These are phyloP conservation scores for Barnettozyma sp. DNA, from an alignment of 805 yeast genomes.

Conservation along the genomic window DNA sequence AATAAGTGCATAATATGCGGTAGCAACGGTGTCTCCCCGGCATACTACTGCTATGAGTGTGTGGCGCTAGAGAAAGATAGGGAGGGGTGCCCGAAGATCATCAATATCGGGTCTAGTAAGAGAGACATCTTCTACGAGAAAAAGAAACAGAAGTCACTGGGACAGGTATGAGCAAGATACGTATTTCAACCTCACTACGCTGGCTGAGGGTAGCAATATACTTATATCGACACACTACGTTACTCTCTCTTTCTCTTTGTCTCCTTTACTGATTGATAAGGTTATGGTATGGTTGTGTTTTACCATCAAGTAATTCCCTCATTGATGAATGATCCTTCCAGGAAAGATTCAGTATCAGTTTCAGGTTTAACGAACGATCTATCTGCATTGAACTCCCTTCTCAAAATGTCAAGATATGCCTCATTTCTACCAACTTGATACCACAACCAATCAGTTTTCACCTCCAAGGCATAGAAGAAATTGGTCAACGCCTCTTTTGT, in stretches of 20 bases:
- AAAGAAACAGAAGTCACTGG: constrained; percentile 29
- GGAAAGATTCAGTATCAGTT: constrained; percentile 16
- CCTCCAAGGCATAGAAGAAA: constrained; percentile 41
- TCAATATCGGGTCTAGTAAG: constrained; percentile 73
- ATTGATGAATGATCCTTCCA: constrained; percentile 23
- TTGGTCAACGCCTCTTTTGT: constrained; percentile 43
- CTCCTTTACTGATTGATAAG: too few relatives aligned
- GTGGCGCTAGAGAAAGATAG: constrained; percentile 70
- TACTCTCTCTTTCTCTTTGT: too few relatives aligned
- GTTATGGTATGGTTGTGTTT: constrained; percentile 4
- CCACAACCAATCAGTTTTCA: constrained; percentile 51
- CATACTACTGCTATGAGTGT: constrained; percentile 83
- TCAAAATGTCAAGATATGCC: constrained; percentile 33
- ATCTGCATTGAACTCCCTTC: constrained; percentile 10
- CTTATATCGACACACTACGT: too few relatives aligned
- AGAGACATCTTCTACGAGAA: constrained; percentile 59
- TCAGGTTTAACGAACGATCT: constrained; percentile 1
- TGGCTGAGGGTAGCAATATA: too few relatives aligned
- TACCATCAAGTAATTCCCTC: constrained; percentile 13
- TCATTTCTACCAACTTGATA: constrained; percentile 42
- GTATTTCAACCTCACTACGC: too few relatives aligned
- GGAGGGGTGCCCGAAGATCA: constrained; percentile 87
- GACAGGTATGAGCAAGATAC: too few relatives aligned
- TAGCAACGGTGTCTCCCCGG: constrained; percentile 54
- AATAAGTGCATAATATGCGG: constrained; percentile 79